Percentiles rank a stretch among this genome's conserved stretches.
Conservation (phyloP, 441 rosid species). For the Euphorbia schlechtendalii region DNA sequence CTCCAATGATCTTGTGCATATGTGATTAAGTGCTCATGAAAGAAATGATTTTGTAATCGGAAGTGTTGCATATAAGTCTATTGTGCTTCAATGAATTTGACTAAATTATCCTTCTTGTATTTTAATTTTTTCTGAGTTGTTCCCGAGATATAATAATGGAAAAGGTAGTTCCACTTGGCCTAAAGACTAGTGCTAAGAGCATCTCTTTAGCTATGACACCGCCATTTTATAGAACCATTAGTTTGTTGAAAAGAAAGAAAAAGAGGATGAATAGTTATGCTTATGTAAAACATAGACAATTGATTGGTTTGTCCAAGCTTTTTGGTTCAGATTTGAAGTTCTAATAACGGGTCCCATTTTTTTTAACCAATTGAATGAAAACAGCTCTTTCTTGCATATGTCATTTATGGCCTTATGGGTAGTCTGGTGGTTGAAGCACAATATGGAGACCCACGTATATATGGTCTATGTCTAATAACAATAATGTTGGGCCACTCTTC, state of each 20-base stretch:
- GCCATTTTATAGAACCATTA: not conserved
- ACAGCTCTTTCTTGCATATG: constrained; percentile 12
- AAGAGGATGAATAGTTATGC: not conserved
- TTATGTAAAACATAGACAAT: not conserved
- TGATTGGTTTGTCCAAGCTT: not conserved
- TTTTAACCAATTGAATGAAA: constrained; percentile 13
- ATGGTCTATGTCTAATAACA: not conserved
- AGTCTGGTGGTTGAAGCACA: constrained; percentile 20
- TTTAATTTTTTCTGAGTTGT: not conserved
- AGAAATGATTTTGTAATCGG: not conserved
- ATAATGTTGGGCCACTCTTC: not conserved
- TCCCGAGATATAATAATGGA: not conserved
- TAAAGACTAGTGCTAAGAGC: constrained; percentile 2
- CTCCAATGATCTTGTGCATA: not conserved
- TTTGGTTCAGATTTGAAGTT: constrained; percentile 5
- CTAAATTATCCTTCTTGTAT: not conserved
- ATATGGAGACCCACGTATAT: constrained; percentile 8
- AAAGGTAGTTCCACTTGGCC: constrained; percentile 3
- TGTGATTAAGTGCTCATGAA: not conserved
- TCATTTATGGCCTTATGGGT: constrained; percentile 9
- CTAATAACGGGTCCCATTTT: constrained; percentile 15
- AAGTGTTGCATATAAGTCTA: not conserved
- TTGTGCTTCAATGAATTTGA: not conserved
- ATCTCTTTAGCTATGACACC: not conserved
- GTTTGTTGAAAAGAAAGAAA: not conserved